Evolutionary conservation across 345 rosid species (phyloP), one percentile per base, ranked within the genome.

Genomic region (Gossypium sturtianum): DNA sequence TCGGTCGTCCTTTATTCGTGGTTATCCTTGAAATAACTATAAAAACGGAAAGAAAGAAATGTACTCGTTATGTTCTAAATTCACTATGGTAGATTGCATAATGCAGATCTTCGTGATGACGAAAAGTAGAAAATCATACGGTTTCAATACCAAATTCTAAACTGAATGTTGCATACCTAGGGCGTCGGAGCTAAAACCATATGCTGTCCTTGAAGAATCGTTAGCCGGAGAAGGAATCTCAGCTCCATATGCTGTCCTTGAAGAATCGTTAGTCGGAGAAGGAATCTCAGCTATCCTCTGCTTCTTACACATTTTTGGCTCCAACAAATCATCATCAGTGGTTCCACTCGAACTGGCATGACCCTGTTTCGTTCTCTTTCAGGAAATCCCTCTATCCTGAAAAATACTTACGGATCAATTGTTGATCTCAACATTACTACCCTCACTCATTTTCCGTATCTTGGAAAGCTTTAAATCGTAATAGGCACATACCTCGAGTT

Each of bases 1-100:
- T 86, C 34, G 99, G 99, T 72, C 87, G 94, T 2, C 99, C 99
- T 85, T 95, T 95, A 78, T 84, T 87, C 84, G 80, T 83, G 83
- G 71, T 75, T 75, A 91, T 81, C 2, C 91, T 82, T 56, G 78
- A 86, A 17, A 87, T 81, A 71, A 86, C 98, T 92, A 81, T 38
- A 79, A 83, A 83, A 61, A 56, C 4, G 1, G 23, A 20, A 1
- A 72, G 60, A 72, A 38, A 67, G 59, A 56, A 47, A 63, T 6
- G 13, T 12, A 48, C 52, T 48, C 4, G 1, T 48, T 48, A 48
- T 48, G 17, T 11, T 48, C 52, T 48, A 34, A 48, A 15, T 48
- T 48, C 52, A 15, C 4, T 0, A 48, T 48, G 52, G 52, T 48
- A 48, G 52, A 2, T 13, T 48, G 41, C 20, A 23, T 48, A 67